A percentile compares a stretch with the other conserved stretches of the same genome.
These are phyloP conservation scores for Mortierella sp. DNA, from an alignment of 371 early-diverging fungal genomes.

Conservation along the genomic window DNA sequence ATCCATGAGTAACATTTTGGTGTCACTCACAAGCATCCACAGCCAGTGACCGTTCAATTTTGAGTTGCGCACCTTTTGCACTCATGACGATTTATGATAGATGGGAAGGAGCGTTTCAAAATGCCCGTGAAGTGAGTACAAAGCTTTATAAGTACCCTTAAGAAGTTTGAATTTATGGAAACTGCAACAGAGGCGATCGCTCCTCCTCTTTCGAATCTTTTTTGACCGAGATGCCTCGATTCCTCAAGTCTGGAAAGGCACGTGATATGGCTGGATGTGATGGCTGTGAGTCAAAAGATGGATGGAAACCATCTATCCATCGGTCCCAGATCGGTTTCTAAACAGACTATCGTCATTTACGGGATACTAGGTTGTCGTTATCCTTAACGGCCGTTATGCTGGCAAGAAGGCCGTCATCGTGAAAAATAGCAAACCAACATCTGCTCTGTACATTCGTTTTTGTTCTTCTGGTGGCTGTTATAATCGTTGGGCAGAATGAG, in stretches of 20 bases:
- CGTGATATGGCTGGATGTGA: constrained; percentile 11
- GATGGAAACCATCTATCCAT: constrained; percentile 23
- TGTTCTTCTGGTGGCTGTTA: neutral
- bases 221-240: constrained; percentile 33
- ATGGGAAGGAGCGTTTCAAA: neutral
- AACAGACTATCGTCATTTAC: neutral
- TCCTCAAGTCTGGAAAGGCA: constrained; percentile 35
- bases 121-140: neutral
- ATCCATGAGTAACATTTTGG: neutral
- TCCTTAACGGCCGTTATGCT: constrained; percentile 97
- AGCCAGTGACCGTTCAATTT: constrained; percentile 2
- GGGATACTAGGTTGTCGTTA: constrained; percentile 87
- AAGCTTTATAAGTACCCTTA: neutral
- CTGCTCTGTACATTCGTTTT: constrained; percentile 7
- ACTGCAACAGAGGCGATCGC: neutral
- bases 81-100: constrained; percentile 14
- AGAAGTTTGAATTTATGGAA: neutral
- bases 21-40: constrained; percentile 5
- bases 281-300: neutral
- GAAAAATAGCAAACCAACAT: constrained; percentile 78
- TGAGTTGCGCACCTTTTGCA: constrained; percentile 22
- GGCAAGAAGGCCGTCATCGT: constrained; percentile 99
- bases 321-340: constrained; percentile 10
- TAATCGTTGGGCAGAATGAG: neutral
- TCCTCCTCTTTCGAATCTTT: constrained; percentile 20